phyloP scores from a whole-genome alignment of 2,329 filamentous ascomycete genomes.

The Westerdykella sp. region DNA sequence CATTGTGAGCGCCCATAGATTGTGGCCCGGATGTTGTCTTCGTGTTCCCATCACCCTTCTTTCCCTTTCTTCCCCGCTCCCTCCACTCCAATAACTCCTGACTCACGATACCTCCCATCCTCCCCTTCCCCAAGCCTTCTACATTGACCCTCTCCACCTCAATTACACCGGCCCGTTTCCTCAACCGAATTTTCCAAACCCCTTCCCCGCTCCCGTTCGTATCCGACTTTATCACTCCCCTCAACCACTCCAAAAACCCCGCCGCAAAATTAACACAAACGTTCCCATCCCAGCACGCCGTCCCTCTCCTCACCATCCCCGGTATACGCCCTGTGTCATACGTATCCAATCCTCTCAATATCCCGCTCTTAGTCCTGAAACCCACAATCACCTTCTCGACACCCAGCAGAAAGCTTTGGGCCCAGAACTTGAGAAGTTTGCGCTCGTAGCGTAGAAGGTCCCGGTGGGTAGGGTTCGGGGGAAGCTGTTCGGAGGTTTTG shows the following conservation, averaged over 20 bases:
- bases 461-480: conserved; percentile 47
- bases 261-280: conserved; percentile 87
- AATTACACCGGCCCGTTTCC: conserved; percentile 57
- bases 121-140: conserved; percentile 67
- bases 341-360: conserved; percentile 67
- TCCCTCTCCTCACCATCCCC: conserved; percentile 62
- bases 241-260: conserved; percentile 69
- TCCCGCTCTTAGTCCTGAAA: conserved; percentile 68
- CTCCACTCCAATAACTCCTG: conserved; percentile 72
- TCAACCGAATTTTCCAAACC: conserved; percentile 72
- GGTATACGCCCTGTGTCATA: conserved; percentile 76
- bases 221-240: conserved; percentile 55
- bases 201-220: conserved; percentile 38
- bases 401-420: conserved; percentile 88
- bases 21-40: background rate
- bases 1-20: no score
- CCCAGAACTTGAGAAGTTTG: conserved; percentile 94
- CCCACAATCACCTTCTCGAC: conserved; percentile 90
- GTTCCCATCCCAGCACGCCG: conserved; percentile 79
- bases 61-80: conserved; percentile 6
- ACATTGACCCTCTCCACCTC: conserved; percentile 60
- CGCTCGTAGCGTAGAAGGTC: conserved; percentile 74
- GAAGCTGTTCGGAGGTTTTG: conserved; percentile 75
- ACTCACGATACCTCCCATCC: conserved; percentile 43
- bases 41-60: background rate